A percentile compares a stretch with the other conserved stretches of the same genome.
Conservation (phyloP, 306 rosid genomes). For the Fagus crenata region DNA sequence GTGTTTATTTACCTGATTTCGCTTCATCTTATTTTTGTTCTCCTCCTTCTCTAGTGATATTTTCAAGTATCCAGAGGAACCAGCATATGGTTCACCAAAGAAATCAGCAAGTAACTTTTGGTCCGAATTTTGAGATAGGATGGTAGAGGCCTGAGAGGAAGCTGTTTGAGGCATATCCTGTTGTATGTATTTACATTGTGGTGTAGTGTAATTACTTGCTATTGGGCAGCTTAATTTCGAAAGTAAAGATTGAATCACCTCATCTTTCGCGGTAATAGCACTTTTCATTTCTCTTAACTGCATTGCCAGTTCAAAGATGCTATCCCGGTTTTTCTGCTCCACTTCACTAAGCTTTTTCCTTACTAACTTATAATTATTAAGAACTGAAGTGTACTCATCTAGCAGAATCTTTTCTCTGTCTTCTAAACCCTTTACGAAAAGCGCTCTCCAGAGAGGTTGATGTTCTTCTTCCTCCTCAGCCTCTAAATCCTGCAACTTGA, state of each 20-base stretch:
- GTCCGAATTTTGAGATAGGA: slow-evolving; percentile 30
- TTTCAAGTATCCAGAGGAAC: slow-evolving; percentile 27
- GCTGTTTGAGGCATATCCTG: slow-evolving; percentile 41
- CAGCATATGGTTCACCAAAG: slow-evolving; percentile 24
- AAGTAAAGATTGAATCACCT: slow-evolving; percentile 55
- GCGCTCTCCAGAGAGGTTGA: slow-evolving; percentile 61
- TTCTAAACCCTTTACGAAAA: slow-evolving; percentile 60
- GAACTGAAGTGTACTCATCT: slow-evolving; percentile 73
- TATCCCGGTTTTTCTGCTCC: slow-evolving; percentile 65
- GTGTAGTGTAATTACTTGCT: slow-evolving; percentile 36
- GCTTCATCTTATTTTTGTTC: slow-evolving; percentile 19
- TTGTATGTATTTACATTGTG: slow-evolving; percentile 50
- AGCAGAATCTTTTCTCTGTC: slow-evolving; percentile 66
- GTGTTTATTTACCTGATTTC: slow-evolving; percentile 12
- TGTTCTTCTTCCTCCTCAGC: slow-evolving; percentile 39
- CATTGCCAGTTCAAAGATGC: slow-evolving; percentile 60
- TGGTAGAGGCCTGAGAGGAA: slow-evolving; percentile 26
- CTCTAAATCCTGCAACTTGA: slow-evolving; percentile 35
- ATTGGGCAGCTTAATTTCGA: slow-evolving; percentile 39
- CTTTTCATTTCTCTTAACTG: slow-evolving; percentile 69
- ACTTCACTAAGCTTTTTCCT: slow-evolving; percentile 57
- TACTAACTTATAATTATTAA: slow-evolving; percentile 64
- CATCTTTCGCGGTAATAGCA: slow-evolving; percentile 52
- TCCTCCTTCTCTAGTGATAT: slow-evolving; percentile 6
- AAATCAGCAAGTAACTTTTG: slow-evolving; percentile 21